Conservation (phyloP, 176 grass and related monocot species). For the Carex scoparia region DNA sequence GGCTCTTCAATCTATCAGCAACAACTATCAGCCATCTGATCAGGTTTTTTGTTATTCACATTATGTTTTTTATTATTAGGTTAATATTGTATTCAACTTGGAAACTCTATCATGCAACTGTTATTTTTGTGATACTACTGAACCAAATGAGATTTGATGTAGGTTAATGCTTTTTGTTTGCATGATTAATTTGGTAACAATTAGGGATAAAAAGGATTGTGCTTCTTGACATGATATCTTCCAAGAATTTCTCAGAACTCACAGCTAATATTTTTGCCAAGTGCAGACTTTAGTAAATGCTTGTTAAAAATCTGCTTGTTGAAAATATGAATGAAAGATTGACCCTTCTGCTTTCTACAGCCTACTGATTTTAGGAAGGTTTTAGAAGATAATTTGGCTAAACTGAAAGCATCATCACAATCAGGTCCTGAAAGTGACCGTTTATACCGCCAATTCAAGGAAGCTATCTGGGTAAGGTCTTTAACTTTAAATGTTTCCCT, state of each 20-base stretch:
- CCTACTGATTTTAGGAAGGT: conserved; percentile 58
- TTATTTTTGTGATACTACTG: neutral
- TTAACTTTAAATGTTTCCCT: neutral
- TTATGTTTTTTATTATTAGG: neutral
- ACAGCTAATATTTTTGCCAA: neutral
- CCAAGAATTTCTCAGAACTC: neutral
- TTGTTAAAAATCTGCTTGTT: neutral
- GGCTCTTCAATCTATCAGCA: conserved; percentile 43
- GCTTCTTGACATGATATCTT: neutral
- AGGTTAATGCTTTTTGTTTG: neutral
- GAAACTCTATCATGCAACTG: neutral
- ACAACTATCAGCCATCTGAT: conserved; percentile 56
- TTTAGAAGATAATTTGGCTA: conserved; percentile 41
- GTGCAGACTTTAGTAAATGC: neutral
- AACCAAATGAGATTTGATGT: neutral
- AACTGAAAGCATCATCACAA: conserved; percentile 43
- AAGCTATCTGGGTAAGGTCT: conserved; percentile 69
- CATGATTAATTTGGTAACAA: neutral
- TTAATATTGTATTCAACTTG: neutral
- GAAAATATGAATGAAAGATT: neutral
- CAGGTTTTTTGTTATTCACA: conserved; percentile 35
- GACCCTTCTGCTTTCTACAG: conserved; percentile 22
- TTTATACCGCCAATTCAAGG: conserved; percentile 65
- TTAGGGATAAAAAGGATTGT: neutral
- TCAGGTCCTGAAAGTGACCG: conserved; percentile 42